These are phyloP conservation scores for Colletotrichum sp. DNA, from an alignment of 2,329 filamentous ascomycete species.

Conservation along the genomic window DNA sequence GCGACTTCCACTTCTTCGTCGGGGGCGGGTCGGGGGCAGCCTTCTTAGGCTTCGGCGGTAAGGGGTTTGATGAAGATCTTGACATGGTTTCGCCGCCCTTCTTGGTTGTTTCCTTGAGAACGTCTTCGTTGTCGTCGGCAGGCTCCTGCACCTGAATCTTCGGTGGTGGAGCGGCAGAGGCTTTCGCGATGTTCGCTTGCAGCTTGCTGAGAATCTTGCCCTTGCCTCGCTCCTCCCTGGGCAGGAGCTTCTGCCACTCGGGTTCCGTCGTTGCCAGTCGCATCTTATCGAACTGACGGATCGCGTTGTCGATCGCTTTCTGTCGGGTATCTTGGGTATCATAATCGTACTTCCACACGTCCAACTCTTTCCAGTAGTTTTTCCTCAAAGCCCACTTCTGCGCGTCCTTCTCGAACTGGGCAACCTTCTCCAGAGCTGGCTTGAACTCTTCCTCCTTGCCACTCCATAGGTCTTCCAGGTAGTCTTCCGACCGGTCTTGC, in stretches of 20 bases:
- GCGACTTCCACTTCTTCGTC: slow-evolving; percentile 56
- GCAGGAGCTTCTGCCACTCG: slow-evolving; percentile 66
- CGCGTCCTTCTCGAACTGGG: slow-evolving; percentile 50
- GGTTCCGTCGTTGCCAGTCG: slow-evolving; percentile 60
- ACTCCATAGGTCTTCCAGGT: slow-evolving; percentile 55
- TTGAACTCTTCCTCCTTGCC: slow-evolving; percentile 60
- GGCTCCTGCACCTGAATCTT: slow-evolving; percentile 54
- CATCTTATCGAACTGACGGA: slow-evolving; percentile 64
- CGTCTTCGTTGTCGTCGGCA: slow-evolving; percentile 47
- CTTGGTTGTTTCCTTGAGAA: slow-evolving; percentile 27
- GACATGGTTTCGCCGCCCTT: slow-evolving; percentile 50
- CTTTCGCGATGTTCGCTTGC: slow-evolving; percentile 62
- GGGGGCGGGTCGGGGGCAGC: slow-evolving; percentile 49
- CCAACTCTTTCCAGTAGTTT: slow-evolving; percentile 66
- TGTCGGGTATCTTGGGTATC: slow-evolving; percentile 59
- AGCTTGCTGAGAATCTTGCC: slow-evolving; percentile 67
- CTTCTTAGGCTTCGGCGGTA: slow-evolving; percentile 62
- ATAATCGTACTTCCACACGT: slow-evolving; percentile 68
- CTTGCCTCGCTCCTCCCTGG: slow-evolving; percentile 61
- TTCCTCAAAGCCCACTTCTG: slow-evolving; percentile 63
- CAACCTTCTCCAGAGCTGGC: slow-evolving; percentile 61
- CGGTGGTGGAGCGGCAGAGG: slow-evolving; percentile 44
- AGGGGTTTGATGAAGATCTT: slow-evolving; percentile 56
- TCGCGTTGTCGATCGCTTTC: slow-evolving; percentile 64
- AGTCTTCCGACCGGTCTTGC: slow-evolving; percentile 53